phyloP scores from a whole-genome alignment of 2,329 filamentous ascomycete species.

The Fusarium chuoi region DNA sequence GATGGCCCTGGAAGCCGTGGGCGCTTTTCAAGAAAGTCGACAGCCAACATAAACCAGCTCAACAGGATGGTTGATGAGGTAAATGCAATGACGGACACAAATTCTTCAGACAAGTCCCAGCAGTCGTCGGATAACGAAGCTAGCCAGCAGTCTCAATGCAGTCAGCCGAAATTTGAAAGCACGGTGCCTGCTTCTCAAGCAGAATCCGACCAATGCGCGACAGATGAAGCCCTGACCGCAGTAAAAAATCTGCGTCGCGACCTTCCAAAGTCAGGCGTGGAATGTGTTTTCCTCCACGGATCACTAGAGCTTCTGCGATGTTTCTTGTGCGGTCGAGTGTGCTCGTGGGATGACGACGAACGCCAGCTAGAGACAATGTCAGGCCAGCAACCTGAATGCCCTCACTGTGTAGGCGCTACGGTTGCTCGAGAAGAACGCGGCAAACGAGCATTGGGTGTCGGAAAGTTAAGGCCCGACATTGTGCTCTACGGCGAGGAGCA shows the following conservation, averaged over 20 bases:
- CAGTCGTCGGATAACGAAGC: constrained; percentile 36
- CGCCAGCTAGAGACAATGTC: constrained; percentile 67
- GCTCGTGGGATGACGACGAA: constrained; percentile 68
- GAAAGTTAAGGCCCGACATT: constrained; percentile 76
- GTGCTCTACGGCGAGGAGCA: constrained; percentile 81
- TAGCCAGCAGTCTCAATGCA: constrained; percentile 27
- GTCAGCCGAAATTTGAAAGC: constrained; percentile 25
- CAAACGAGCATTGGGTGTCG: constrained; percentile 73
- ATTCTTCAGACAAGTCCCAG: constrained; percentile 36
- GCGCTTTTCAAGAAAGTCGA: constrained; percentile 65
- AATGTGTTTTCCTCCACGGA: constrained; percentile 77
- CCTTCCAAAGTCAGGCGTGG: constrained; percentile 58
- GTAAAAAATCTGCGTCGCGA: constrained; percentile 43
- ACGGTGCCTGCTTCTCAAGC: constrained; percentile 13
- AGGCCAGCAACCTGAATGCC: constrained; percentile 74
- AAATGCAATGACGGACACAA: constrained; percentile 28
- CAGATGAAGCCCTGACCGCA: constrained; percentile 30
- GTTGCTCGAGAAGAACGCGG: constrained; percentile 71
- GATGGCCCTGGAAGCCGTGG: constrained; percentile 70
- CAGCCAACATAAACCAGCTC: constrained; percentile 48
- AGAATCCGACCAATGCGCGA: constrained; percentile 35
- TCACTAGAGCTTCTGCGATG: constrained; percentile 74
- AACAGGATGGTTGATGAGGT: constrained; percentile 53
- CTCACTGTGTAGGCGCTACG: constrained; percentile 71
- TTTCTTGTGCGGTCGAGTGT: constrained; percentile 67